A percentile compares a stretch with the other conserved stretches of the same genome.
These are phyloP conservation scores for Umbelopsis sp. DNA, from an alignment of 371 early-diverging fungal genomes.

Conservation along the genomic window DNA sequence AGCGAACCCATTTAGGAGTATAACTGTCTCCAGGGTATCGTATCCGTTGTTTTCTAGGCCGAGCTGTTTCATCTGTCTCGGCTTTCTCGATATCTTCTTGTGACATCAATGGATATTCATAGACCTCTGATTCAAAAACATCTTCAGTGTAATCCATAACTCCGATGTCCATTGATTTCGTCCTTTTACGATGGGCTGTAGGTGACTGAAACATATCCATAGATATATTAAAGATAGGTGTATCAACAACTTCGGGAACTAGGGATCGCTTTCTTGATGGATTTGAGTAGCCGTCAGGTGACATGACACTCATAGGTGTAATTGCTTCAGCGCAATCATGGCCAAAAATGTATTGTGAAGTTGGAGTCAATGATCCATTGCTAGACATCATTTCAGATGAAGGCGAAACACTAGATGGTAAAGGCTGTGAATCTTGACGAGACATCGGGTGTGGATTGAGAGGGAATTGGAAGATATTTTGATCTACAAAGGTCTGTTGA, in stretches of 20 bases:
- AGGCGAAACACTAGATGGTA: constrained; percentile 3
- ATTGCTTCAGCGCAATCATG: background rate
- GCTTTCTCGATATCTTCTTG: constrained; percentile 40
- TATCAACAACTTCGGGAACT: background rate
- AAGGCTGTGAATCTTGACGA: background rate
- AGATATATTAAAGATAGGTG: background rate
- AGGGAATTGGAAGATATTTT: constrained; percentile 9
- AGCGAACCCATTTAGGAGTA: constrained; percentile 88
- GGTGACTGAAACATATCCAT: constrained; percentile 11
- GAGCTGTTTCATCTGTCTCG: constrained; percentile 35
- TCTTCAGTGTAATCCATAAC: background rate
- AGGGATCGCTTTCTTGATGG: background rate
- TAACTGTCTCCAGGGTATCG: constrained; percentile 80
- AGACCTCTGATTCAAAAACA: constrained; percentile 2
- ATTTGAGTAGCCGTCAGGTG: constrained; percentile 1
- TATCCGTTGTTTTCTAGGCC: constrained; percentile 66
- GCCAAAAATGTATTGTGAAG: background rate
- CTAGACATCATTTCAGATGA: constrained; percentile 13
- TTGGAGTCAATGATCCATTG: background rate
- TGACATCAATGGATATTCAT: constrained; percentile 36
- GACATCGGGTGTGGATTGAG: background rate
- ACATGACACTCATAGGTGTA: background rate
- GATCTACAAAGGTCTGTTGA: background rate
- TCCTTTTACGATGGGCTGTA: constrained; percentile 11
- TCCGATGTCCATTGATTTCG: constrained; percentile 5